Percentiles rank a stretch among this genome's conserved stretches.
These are phyloP conservation scores for Venturia effusa DNA, from an alignment of 2,329 filamentous ascomycete species.

Conservation along the genomic window DNA sequence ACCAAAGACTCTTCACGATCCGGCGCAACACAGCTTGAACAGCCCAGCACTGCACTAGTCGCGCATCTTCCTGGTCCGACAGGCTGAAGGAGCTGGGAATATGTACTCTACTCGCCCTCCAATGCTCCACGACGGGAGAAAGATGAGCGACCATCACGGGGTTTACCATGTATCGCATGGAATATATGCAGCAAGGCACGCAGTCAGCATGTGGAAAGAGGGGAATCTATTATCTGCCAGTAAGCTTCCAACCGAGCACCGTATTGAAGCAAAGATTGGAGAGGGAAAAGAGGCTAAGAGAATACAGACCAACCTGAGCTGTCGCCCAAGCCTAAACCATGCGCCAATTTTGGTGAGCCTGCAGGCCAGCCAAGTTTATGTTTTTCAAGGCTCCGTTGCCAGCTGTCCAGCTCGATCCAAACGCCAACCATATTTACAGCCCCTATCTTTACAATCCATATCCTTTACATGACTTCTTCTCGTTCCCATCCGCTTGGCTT, in stretches of 20 bases:
- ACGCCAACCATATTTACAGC: background rate
- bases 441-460: background rate
- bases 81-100: background rate
- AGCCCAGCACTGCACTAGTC: background rate
- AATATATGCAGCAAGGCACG: background rate
- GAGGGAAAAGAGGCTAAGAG: background rate
- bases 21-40: background rate
- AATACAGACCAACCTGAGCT: background rate
- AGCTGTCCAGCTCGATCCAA: background rate
- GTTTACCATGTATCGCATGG: background rate
- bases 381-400: background rate
- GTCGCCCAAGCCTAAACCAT: background rate
- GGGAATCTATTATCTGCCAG: background rate
- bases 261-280: background rate
- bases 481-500: conserved; percentile 72
- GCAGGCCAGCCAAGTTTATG: background rate
- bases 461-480: conserved; percentile 55
- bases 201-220: background rate
- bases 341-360: background rate
- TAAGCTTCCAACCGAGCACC: background rate
- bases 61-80: background rate
- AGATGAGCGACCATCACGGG: background rate
- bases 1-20: no score
- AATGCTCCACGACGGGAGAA: conserved; percentile 1
- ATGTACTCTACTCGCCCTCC: background rate